A percentile compares a stretch with the other conserved stretches of the same genome.
phyloP scores from a whole-genome alignment of 495 filamentous ascomycete species.

The Halenospora varia region DNA sequence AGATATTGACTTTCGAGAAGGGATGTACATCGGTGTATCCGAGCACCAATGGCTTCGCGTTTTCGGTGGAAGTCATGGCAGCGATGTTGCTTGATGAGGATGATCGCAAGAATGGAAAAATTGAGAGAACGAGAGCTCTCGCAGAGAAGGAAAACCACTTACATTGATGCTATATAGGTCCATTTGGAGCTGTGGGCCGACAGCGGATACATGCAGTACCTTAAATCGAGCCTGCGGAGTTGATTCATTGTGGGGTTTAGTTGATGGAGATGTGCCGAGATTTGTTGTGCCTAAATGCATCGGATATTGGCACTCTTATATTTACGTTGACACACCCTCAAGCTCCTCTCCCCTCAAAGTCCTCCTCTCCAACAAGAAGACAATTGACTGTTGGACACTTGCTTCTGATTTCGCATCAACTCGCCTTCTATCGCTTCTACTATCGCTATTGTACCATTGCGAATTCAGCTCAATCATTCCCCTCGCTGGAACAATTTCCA shows the following conservation, averaged over 20 bases:
- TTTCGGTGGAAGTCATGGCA: not conserved
- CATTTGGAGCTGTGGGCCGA: not conserved
- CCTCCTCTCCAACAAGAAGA: too few relatives aligned
- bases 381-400: too few relatives aligned
- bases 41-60: constrained; percentile 33
- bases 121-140: not conserved
- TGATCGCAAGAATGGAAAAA: not conserved
- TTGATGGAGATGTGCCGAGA: not conserved
- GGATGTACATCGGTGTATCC: constrained; percentile 45
- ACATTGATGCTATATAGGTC: not conserved
- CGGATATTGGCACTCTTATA: not conserved
- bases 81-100: constrained; percentile 11
- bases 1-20: constrained; percentile 43
- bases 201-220: constrained; percentile 7
- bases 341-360: too few relatives aligned
- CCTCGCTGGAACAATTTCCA: too few relatives aligned
- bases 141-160: not conserved
- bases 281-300: not conserved
- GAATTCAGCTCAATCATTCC: too few relatives aligned
- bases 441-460: too few relatives aligned
- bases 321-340: not conserved
- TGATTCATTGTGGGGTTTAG: not conserved
- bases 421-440: too few relatives aligned
- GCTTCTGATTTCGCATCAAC: too few relatives aligned
- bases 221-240: not conserved